Percentiles rank a stretch among this genome's conserved stretches.
Evolutionary conservation across 164 flowering plant species (phyloP).

Genomic region (Vitis riparia): DNA sequence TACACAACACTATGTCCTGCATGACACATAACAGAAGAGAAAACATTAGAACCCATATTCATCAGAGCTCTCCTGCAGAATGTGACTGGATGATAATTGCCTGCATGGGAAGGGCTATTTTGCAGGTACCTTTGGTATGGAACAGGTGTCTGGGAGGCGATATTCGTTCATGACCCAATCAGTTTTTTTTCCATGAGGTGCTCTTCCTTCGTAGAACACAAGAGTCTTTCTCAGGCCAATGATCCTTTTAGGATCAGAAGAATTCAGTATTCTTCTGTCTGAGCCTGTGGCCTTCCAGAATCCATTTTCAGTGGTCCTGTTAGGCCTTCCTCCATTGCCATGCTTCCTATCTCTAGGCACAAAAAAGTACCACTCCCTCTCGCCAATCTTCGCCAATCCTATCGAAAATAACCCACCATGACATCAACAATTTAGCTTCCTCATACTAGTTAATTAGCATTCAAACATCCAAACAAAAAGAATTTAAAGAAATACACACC

Average conservation of each 20-base stretch:
- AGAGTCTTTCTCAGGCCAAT: conserved; percentile 84
- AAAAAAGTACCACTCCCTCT: conserved; percentile 96
- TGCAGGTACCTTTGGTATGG: conserved; percentile 34
- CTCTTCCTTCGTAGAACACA: conserved; percentile 87
- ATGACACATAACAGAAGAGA: not conserved
- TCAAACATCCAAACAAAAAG: not conserved
- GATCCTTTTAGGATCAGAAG: conserved; percentile 54
- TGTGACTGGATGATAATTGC: no score
- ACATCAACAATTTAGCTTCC: not conserved
- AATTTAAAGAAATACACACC: conserved; percentile 31
- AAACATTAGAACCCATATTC: no score
- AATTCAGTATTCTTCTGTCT: conserved; percentile 60
- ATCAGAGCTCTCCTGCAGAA: no score
- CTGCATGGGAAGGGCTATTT: no score
- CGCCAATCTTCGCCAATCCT: conserved; percentile 85
- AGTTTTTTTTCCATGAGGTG: conserved; percentile 75
- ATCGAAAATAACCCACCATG: not conserved
- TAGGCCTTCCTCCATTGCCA: conserved; percentile 83
- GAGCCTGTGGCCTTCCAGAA: conserved; percentile 99
- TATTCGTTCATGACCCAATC: conserved; percentile 99
- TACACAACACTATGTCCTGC: conserved; percentile 82
- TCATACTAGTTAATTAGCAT: no score
- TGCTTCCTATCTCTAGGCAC: conserved; percentile 85
- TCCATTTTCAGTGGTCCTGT: conserved; percentile 76
- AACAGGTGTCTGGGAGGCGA: conserved; percentile 50